Evolutionary conservation across 2,329 filamentous ascomycete species (phyloP), one percentile per base, ranked within the genome.

Genomic region (Curvularia hawaiiensis): DNA sequence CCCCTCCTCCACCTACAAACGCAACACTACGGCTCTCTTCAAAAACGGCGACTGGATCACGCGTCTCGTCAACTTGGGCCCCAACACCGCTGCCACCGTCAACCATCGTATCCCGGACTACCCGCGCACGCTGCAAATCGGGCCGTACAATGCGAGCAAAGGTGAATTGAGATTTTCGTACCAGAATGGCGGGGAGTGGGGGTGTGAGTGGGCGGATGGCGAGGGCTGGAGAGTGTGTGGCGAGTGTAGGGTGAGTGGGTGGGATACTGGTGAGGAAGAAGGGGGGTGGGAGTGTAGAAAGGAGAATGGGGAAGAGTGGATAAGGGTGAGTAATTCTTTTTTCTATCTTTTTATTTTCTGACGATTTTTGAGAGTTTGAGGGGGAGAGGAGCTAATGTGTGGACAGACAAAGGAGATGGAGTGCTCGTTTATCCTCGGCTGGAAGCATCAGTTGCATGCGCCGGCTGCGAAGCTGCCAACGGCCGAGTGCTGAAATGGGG

Each of bases 161-260:
- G 18, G 31, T 0, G 43, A 22, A 20, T 1, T 67, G 10, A 12
- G 24, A 1, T 66, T 65, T 40, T 26, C 39, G 4, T 65, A 63
- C 6, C 12, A 44, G 11, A 52, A 57, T 26, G 44, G 12, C 1
- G 22, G 5, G 12, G 24, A 35, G 10, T 33, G 46, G 20, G 30
- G 3, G 20, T 28, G 65, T 20, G 58, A 31, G 16, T 68, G 65
- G 65, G 40, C 16, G 6, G 65, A 68, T 20, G 20, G 52, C 1
- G 55, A 65, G 55, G 44, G 44, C 4, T 59, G 62, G 59, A 55
- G 46, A 54, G 30, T 38, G 2, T 67, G 65, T 56, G 65, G 65
- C 6, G 62, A 65, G 58, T 68, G 65, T 48, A 52, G 61, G 22
- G 57, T 41, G 28, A 54, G 45, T 6, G 26, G 40, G 6, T 67